A percentile compares a stretch with the other conserved stretches of the same genome.
phyloP scores from a whole-genome alignment of 2,329 filamentous ascomycete genomes.

The Phoma sp. region DNA sequence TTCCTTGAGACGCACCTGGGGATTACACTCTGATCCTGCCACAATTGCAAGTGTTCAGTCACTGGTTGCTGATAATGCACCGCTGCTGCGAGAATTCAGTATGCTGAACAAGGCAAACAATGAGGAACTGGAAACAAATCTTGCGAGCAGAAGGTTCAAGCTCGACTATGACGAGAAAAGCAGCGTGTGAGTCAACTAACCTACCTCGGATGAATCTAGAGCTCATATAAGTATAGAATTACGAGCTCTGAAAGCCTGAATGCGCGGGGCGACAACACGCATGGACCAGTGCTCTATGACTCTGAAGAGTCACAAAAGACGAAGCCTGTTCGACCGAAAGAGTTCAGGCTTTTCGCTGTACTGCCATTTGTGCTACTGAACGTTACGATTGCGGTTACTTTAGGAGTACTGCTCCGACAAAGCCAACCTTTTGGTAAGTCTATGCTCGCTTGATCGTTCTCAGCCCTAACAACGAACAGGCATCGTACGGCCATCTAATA shows the following conservation, averaged over 20 bases:
- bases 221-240: not conserved
- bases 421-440: not conserved
- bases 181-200: not conserved
- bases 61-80: conserved; percentile 33
- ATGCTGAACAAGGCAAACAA: not conserved
- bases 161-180: not conserved
- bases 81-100: conserved; percentile 18
- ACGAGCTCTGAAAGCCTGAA: not conserved
- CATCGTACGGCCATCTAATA: conserved; percentile 44
- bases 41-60: conserved; percentile 48
- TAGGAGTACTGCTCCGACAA: not conserved
- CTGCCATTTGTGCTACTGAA: not conserved
- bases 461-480: not conserved
- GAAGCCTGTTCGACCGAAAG: conserved; percentile 2
- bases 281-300: not conserved
- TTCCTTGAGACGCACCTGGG: conserved; percentile 22
- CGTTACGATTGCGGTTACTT: not conserved
- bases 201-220: not conserved
- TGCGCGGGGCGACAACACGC: not conserved
- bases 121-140: not conserved
- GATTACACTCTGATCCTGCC: conserved; percentile 42
- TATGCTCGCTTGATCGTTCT: not conserved
- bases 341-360: conserved; percentile 1
- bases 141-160: not conserved
- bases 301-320: not conserved